Evolutionary conservation across 306 rosid species (phyloP), one percentile per base, ranked within the genome.

Genomic region (Crotalaria pallida): DNA sequence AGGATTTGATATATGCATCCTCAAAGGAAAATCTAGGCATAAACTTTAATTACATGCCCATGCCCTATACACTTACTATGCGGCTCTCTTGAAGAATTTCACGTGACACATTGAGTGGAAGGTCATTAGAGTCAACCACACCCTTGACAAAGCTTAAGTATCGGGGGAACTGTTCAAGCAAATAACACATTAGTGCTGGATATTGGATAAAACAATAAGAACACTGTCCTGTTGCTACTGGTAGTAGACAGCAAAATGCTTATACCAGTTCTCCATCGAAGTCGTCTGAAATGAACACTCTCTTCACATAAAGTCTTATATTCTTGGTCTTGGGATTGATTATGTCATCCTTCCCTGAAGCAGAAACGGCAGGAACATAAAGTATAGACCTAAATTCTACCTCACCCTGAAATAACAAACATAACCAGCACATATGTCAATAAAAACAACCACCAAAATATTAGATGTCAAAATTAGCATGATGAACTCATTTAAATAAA

Each of bases 41-140:
- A 65, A 17, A 60, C 15, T 49, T 48, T 15, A 79, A 24, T 56
- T 26, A 29, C 7, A 56, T 0, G 58, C 18, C 19, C 4, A 10
- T 12, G 18, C 52, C 41, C 38, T 31, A 60, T 62, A 38, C 52
- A 77, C 97, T 80, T 85, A 94, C 98, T 40, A 95, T 79, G 61
- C 96, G 91, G 71, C 97, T 95, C 78, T 95, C 99, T 85, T 95
- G 99, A 80, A 91, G 99, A 81, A 95, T 89, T 81, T 95, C 99
- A 65, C 97, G 97, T 7, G 99, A 95, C 63, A 91, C 96, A 70
- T 95, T 95, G 73, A 95, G 97, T 45, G 99, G 99, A 73, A 95
- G 99, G 79, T 91, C 97, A 78, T 88, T 84, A 1, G 99, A 95
- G 77, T 95, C 99, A 68, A 95, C 97, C 71, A 91, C 91, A 82